phyloP scores from a whole-genome alignment of 1,284 basidiomycete species.

The Singerocomus rubriflavus region DNA sequence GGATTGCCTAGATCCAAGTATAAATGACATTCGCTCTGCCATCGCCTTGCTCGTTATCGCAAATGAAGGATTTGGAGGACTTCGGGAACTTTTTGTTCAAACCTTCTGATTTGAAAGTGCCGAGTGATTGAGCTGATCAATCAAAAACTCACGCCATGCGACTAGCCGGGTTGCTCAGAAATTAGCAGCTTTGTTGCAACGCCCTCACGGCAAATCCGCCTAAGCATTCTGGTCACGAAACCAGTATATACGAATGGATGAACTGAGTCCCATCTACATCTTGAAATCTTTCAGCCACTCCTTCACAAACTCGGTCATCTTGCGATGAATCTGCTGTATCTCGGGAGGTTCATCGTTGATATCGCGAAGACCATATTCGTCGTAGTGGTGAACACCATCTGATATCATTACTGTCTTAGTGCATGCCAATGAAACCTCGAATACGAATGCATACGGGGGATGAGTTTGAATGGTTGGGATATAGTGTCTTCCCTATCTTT shows the following conservation, averaged over 20 bases:
- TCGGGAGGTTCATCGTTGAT: conserved; percentile 68
- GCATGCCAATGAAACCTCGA: background rate
- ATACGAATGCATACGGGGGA: conserved; percentile 58
- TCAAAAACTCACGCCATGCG: background rate
- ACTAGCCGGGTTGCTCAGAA: background rate
- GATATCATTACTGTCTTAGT: conserved; percentile 2
- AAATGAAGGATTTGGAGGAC: background rate
- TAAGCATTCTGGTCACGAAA: background rate
- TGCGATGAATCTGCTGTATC: conserved; percentile 77
- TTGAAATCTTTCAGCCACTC: conserved; percentile 76
- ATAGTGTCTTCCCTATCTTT: conserved; percentile 67
- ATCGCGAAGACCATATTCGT: conserved; percentile 79
- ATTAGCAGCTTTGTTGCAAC: background rate
- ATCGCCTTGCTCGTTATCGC: conserved; percentile 10
- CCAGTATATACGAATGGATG: background rate
- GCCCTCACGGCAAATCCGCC: background rate
- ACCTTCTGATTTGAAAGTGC: background rate
- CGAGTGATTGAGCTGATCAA: background rate
- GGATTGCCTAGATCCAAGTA: conserved; percentile 81
- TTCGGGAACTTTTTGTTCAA: background rate
- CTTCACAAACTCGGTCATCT: conserved; percentile 79
- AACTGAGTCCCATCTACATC: conserved; percentile 7
- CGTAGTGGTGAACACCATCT: conserved; percentile 90
- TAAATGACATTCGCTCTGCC: conserved; percentile 39
- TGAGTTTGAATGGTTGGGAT: conserved; percentile 81